Percentiles rank a stretch among this genome's conserved stretches.
Conservation (phyloP, 2,329 filamentous ascomycete species). For the Fusarium sp. region DNA sequence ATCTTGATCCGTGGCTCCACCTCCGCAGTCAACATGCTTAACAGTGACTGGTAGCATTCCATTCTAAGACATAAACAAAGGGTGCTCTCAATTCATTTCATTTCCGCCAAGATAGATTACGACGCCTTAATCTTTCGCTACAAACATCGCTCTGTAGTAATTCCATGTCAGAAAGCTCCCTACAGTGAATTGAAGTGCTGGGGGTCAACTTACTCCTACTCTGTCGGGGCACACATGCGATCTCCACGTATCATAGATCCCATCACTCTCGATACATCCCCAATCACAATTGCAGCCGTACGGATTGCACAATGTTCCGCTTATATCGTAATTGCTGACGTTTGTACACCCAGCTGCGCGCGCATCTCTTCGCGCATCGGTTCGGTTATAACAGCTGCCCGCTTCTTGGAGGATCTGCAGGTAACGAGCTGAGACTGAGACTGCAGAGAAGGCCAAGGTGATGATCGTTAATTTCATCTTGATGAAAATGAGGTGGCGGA, state of each 20-base stretch:
- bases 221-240: neutral
- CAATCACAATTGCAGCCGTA: neutral
- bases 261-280: slow-evolving; percentile 1
- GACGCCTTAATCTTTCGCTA: neutral
- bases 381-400: neutral
- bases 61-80: neutral
- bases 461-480: neutral
- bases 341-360: neutral
- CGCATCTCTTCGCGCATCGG: neutral
- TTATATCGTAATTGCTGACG: neutral
- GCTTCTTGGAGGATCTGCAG: neutral
- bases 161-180: fast-evolving
- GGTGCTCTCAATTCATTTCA: neutral
- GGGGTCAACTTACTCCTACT: neutral
- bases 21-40: neutral
- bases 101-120: fast-evolving
- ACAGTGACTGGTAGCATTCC: neutral
- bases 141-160: neutral
- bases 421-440: neutral
- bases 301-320: neutral
- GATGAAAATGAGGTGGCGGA: neutral
- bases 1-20: neutral
- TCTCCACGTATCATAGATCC: neutral
- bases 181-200: fast-evolving
- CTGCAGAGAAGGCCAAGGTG: fast-evolving